These are phyloP conservation scores for Trichoderma aggressivum DNA, from an alignment of 2,329 filamentous ascomycete genomes.

Conservation along the genomic window DNA sequence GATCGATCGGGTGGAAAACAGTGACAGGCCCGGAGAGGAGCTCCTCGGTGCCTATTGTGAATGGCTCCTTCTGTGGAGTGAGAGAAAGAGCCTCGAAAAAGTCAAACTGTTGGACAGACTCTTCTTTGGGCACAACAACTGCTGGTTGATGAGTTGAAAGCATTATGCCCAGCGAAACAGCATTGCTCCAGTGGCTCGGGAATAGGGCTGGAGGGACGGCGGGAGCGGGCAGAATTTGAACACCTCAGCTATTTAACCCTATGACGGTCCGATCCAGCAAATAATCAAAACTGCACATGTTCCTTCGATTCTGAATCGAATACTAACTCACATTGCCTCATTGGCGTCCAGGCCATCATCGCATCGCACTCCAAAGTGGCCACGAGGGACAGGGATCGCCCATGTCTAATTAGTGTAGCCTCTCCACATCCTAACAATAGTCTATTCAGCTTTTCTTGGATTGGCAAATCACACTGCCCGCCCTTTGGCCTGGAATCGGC, in stretches of 20 bases:
- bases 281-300: neutral
- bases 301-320: neutral
- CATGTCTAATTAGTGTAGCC: neutral
- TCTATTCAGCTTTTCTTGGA: slow-evolving; percentile 4
- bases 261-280: neutral
- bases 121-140: neutral
- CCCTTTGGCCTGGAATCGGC: neutral
- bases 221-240: neutral
- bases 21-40: neutral
- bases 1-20: neutral
- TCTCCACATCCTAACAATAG: slow-evolving; percentile 6
- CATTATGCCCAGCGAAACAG: neutral
- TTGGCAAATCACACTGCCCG: neutral
- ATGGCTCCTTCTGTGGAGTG: slow-evolving; percentile 7
- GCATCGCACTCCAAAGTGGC: neutral
- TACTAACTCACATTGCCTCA: neutral
- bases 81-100: slow-evolving; percentile 14
- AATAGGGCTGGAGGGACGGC: neutral
- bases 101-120: neutral
- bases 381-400: slow-evolving; percentile 9
- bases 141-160: neutral
- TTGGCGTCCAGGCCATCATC: neutral
- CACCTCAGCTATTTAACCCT: neutral
- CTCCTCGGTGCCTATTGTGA: neutral
- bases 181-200: neutral